phyloP scores from a whole-genome alignment of 371 early-diverging fungal species.

The Fennellomyces sp. region DNA sequence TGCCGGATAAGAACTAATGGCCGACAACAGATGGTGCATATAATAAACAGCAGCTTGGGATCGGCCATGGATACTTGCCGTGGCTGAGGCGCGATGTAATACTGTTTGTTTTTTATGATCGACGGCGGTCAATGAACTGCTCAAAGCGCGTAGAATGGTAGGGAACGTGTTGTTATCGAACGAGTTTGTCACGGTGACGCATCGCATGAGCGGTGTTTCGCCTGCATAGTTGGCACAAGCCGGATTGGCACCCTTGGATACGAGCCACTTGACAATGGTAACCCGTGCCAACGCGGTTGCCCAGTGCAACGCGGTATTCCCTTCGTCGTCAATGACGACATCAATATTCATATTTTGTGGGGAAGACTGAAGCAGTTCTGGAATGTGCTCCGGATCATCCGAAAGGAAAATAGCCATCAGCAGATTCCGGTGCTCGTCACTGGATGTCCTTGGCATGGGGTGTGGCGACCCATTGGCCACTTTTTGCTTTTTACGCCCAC shows the following conservation, averaged over 20 bases:
- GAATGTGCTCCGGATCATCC: conserved; percentile 60
- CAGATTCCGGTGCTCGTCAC: conserved; percentile 64
- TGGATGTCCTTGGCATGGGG: conserved; percentile 2
- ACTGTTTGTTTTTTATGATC: conserved; percentile 81
- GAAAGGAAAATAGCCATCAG: conserved; percentile 79
- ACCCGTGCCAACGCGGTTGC: conserved; percentile 81
- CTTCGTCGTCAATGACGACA: conserved; percentile 79
- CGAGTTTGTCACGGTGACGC: conserved; percentile 84
- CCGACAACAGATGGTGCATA: conserved; percentile 67
- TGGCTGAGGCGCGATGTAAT: conserved; percentile 85
- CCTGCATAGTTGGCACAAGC: conserved; percentile 69
- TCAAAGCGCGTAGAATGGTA: conserved; percentile 67
- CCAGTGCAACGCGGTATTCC: conserved; percentile 86
- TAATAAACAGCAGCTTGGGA: conserved; percentile 75
- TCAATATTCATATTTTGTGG: conserved; percentile 64
- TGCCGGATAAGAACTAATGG: conserved; percentile 53
- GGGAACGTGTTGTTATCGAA: conserved; percentile 81
- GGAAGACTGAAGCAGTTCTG: conserved; percentile 46
- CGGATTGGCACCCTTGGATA: conserved; percentile 71
- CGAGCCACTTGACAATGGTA: conserved; percentile 63
- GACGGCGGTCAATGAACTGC: conserved; percentile 60
- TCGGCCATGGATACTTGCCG: conserved; percentile 64
- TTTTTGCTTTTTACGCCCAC: neutral
- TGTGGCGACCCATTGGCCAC: neutral
- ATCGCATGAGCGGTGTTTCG: conserved; percentile 85